Evolutionary conservation across 305 asterid species (phyloP).

Genomic region (Andrographis paniculata): DNA sequence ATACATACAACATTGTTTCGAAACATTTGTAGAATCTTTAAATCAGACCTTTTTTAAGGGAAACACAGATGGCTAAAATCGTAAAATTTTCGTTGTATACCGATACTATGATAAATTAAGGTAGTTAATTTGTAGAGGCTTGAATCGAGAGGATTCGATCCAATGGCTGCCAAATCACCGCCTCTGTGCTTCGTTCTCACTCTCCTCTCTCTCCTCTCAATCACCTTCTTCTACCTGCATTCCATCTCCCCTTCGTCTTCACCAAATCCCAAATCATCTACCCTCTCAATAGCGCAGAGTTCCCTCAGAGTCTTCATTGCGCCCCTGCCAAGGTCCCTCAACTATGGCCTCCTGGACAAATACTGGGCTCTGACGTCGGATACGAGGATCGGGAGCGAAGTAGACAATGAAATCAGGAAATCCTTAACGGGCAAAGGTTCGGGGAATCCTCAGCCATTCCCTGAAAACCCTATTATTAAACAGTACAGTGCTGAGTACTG

Average conservation of each 20-base stretch:
- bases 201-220: conserved; percentile 40
- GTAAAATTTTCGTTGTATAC: too few species aligned
- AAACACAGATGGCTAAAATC: too few species aligned
- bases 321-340: conserved; percentile 84
- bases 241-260: conserved; percentile 26
- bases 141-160: conserved; percentile 10
- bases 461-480: conserved; percentile 74
- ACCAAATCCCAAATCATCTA: conserved; percentile 17
- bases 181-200: conserved; percentile 33
- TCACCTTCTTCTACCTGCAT: conserved; percentile 45
- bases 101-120: too few species aligned
- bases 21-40: too few species aligned
- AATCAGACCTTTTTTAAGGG: too few species aligned
- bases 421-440: conserved; percentile 28
- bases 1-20: too few species aligned
- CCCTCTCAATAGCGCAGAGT: conserved; percentile 23
- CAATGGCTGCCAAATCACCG: conserved; percentile 52
- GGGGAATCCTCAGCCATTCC: conserved; percentile 43
- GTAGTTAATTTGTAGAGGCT: too few species aligned
- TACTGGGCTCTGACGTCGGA: conserved; percentile 66
- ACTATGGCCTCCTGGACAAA: conserved; percentile 68
- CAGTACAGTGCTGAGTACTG: conserved; percentile 97
- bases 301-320: conserved; percentile 57
- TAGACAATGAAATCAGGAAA: conserved; percentile 61
- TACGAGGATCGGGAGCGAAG: conserved; percentile 72